Conservation (phyloP, 352 stramenopile genomes). For the Globisporangium nagaii region DNA sequence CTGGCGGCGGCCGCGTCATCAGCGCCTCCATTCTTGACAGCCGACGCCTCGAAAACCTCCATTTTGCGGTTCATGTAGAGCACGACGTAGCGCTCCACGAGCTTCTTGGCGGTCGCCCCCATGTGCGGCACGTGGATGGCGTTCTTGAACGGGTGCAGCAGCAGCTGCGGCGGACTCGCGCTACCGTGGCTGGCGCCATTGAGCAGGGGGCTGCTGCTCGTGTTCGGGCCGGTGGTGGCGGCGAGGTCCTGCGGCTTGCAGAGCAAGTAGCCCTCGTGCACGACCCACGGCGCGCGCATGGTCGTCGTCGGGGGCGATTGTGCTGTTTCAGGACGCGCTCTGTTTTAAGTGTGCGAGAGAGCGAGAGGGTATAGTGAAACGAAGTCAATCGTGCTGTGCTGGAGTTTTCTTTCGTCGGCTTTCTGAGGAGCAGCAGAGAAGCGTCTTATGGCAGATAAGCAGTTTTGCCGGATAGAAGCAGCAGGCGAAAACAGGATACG, state of each 20-base stretch:
- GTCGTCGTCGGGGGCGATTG: neutral
- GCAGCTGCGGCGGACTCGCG: neutral
- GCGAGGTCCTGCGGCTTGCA: constrained; percentile 20
- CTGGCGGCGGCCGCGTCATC: constrained; percentile 1
- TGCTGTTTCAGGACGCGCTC: no score
- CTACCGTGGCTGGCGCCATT: neutral
- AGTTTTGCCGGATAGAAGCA: no score
- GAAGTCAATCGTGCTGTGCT: no score
- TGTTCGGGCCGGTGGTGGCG: neutral
- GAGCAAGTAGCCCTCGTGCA: constrained; percentile 55
- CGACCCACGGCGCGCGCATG: constrained; percentile 49
- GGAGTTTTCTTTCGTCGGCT: no score
- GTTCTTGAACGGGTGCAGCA: constrained; percentile 8
- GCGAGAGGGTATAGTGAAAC: constrained; percentile 5
- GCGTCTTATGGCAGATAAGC: no score
- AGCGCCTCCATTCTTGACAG: neutral
- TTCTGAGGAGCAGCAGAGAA: no score
- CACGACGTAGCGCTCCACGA: constrained; percentile 59
- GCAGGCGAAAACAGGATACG: no score
- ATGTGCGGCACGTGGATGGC: constrained; percentile 5
- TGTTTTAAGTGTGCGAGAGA: neutral
- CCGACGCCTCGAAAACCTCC: constrained; percentile 50
- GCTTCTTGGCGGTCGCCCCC: neutral
- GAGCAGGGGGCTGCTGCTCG: neutral
- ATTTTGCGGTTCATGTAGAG: constrained; percentile 78